These are phyloP conservation scores for Termitomyces sp. DNA, from an alignment of 768 basidiomycete species.

Conservation along the genomic window DNA sequence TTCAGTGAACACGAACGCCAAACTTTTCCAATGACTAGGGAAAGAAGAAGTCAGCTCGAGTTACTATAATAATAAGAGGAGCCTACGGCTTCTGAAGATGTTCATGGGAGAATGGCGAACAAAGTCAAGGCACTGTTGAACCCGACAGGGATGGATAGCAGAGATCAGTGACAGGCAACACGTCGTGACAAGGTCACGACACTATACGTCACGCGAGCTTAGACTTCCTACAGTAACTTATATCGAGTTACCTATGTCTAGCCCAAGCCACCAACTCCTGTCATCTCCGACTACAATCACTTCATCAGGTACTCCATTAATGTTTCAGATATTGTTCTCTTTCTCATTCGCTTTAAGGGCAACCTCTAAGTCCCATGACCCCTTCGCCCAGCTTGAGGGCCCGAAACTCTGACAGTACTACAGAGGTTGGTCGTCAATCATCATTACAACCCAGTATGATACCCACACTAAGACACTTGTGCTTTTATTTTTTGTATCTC, in stretches of 20 bases:
- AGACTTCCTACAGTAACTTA: not conserved
- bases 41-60: constrained; percentile 14
- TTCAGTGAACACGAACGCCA: constrained; percentile 67
- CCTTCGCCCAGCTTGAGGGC: constrained; percentile 12
- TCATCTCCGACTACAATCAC: constrained; percentile 14
- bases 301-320: constrained; percentile 7
- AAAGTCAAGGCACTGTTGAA: constrained; percentile 7
- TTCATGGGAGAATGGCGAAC: constrained; percentile 50
- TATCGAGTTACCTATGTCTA: constrained; percentile 3
- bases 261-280: constrained; percentile 6
- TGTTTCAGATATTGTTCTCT: not conserved
- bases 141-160: not conserved
- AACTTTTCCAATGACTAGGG: constrained; percentile 81
- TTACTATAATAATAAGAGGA: constrained; percentile 3
- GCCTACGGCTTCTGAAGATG: constrained; percentile 77
- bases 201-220: constrained; percentile 13
- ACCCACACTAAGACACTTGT: constrained; percentile 5
- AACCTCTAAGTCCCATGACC: constrained; percentile 11
- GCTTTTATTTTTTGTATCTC: not conserved
- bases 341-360: constrained; percentile 2
- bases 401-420: constrained; percentile 1
- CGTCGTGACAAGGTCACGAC: constrained; percentile 34
- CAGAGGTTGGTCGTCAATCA: constrained; percentile 3
- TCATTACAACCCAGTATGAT: not conserved
- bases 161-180: constrained; percentile 20